These are phyloP conservation scores for Puccinia coronata DNA, from an alignment of 1,284 basidiomycete genomes.

Conservation along the genomic window DNA sequence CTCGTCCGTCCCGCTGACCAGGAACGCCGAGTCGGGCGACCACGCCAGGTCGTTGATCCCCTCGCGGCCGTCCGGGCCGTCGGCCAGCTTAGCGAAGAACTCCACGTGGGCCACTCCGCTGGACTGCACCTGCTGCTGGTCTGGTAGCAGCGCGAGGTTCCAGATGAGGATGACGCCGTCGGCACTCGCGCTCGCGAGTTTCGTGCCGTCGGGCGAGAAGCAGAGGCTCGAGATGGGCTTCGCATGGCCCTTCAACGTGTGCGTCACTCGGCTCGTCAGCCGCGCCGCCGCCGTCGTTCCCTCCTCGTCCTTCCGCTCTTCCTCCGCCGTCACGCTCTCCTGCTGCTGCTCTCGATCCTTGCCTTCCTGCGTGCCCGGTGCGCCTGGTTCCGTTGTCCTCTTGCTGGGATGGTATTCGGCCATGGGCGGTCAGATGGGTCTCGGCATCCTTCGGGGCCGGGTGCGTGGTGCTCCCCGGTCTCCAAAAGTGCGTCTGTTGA, in stretches of 20 bases:
- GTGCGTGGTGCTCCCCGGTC: too few species aligned
- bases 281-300: too few species aligned
- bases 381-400: too few species aligned
- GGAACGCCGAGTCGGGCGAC: slow-evolving; percentile 74
- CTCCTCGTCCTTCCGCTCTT: background rate
- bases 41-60: slow-evolving; percentile 87
- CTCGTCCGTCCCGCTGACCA: slow-evolving; percentile 89
- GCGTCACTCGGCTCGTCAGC: slow-evolving; percentile 10
- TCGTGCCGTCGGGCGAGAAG: slow-evolving; percentile 61
- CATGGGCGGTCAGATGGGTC: too few species aligned
- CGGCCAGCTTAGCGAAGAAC: background rate
- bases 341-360: too few species aligned
- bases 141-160: background rate
- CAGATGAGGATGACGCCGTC: slow-evolving; percentile 59
- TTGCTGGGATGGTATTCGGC: too few species aligned
- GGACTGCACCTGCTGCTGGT: background rate
- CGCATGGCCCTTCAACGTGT: slow-evolving; percentile 60
- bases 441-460: too few species aligned
- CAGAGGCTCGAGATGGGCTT: slow-evolving; percentile 60
- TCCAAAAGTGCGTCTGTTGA: too few species aligned
- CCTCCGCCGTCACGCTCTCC: background rate
- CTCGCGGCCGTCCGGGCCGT: slow-evolving; percentile 41
- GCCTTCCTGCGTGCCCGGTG: too few species aligned
- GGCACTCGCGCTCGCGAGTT: slow-evolving; percentile 60
- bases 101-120: background rate